Conservation (phyloP, 108 stramenopile species). For the Fragilaria crotonensis region DNA sequence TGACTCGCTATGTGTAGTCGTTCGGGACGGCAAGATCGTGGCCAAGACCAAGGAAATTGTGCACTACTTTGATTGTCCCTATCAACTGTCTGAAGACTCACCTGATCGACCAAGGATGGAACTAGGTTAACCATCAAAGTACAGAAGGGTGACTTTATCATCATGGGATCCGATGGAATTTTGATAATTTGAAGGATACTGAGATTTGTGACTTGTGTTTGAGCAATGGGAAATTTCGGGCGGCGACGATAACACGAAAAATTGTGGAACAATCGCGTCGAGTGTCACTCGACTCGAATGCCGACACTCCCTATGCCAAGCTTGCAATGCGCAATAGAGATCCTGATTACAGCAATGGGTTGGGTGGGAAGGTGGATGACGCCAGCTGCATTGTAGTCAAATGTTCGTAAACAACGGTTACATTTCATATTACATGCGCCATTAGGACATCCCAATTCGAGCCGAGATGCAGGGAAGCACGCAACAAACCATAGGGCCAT, state of each 20-base stretch:
- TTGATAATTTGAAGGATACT: slow-evolving; percentile 72
- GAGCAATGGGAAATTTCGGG: slow-evolving; percentile 16
- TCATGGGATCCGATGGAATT: slow-evolving; percentile 78
- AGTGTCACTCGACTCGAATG: slow-evolving; percentile 50
- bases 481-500: too few relatives aligned
- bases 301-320: slow-evolving; percentile 71
- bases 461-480: too few relatives aligned
- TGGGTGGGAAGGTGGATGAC: slow-evolving; percentile 86
- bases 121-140: slow-evolving; percentile 63
- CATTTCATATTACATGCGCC: background rate
- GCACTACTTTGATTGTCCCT: slow-evolving; percentile 88
- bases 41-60: slow-evolving; percentile 67
- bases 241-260: slow-evolving; percentile 42
- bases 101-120: slow-evolving; percentile 78
- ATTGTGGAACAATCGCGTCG: slow-evolving; percentile 58
- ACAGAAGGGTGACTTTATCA: slow-evolving; percentile 60
- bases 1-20: slow-evolving; percentile 66
- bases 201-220: slow-evolving; percentile 30
- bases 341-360: slow-evolving; percentile 49
- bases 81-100: slow-evolving; percentile 69
- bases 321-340: slow-evolving; percentile 57
- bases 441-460: too few relatives aligned
- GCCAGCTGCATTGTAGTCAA: slow-evolving; percentile 75
- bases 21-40: slow-evolving; percentile 54
- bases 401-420: slow-evolving; percentile 18